These are phyloP conservation scores for Sicyos baderoa DNA, from an alignment of 306 rosid genomes.

Conservation along the genomic window DNA sequence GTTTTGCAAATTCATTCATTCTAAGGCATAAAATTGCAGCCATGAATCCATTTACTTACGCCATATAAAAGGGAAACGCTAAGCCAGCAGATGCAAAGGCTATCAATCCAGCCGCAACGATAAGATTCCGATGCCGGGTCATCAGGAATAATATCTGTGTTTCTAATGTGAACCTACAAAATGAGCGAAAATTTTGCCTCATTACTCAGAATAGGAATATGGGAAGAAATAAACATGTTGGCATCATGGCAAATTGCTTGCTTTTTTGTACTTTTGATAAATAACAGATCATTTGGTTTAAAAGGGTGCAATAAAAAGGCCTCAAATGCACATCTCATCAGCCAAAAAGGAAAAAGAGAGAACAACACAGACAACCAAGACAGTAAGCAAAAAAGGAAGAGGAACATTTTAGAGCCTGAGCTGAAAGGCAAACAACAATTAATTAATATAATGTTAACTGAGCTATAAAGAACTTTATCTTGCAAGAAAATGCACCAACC, in stretches of 20 bases:
- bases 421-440: neutral
- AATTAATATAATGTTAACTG: neutral
- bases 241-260: neutral
- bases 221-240: neutral
- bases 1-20: slow-evolving; percentile 4
- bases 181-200: slow-evolving; percentile 3
- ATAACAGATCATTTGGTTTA: neutral
- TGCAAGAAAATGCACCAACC: neutral
- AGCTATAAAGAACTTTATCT: neutral
- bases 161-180: slow-evolving; percentile 13
- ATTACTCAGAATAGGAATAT: slow-evolving; percentile 1
- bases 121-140: slow-evolving; percentile 49
- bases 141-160: slow-evolving; percentile 21
- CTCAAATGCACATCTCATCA: slow-evolving; percentile 2
- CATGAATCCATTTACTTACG: slow-evolving; percentile 41
- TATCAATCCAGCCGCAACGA: slow-evolving; percentile 60
- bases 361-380: slow-evolving; percentile 1
- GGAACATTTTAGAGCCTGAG: neutral
- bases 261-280: neutral
- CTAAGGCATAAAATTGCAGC: neutral
- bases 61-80: slow-evolving; percentile 98
- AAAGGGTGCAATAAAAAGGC: neutral
- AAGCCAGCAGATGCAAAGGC: slow-evolving; percentile 63
- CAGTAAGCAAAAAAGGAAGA: neutral
- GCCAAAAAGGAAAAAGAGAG: neutral